Percentiles rank a stretch among this genome's conserved stretches.
Conservation (phyloP, 202 grass and related monocot species). For the Dendrocalamus latiflorus region DNA sequence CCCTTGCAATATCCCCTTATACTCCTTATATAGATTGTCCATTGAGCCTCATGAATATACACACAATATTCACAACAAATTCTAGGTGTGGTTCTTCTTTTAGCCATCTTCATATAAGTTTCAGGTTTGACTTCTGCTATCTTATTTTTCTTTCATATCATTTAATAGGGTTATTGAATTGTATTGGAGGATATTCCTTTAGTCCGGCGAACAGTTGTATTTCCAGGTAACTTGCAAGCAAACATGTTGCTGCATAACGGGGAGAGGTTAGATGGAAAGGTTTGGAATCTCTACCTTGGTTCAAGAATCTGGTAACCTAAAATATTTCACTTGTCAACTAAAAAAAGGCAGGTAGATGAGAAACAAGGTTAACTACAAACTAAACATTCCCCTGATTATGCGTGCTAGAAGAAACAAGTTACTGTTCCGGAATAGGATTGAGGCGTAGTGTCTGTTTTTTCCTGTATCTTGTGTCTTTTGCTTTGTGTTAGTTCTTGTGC, state of each 20-base stretch:
- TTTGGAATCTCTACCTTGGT: constrained; percentile 9
- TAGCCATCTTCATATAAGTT: constrained; percentile 2
- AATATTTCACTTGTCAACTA: background rate
- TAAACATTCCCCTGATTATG: background rate
- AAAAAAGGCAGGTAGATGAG: constrained; percentile 16
- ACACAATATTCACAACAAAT: too few relatives aligned
- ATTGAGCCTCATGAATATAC: too few relatives aligned
- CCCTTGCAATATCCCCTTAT: too few relatives aligned
- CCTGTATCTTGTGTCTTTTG: too few relatives aligned
- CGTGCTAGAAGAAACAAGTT: constrained; percentile 17
- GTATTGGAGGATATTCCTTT: background rate
- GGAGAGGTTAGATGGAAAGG: constrained; percentile 26
- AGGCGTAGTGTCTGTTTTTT: too few relatives aligned
- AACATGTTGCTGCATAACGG: constrained; percentile 9
- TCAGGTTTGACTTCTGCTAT: background rate
- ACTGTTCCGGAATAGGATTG: too few relatives aligned
- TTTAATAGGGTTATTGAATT: background rate
- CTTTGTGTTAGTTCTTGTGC: too few relatives aligned
- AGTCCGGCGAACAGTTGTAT: background rate
- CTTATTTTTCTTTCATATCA: background rate
- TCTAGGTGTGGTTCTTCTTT: background rate
- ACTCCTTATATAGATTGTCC: too few relatives aligned
- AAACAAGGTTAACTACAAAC: constrained; percentile 33
- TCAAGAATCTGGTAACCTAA: constrained; percentile 32
- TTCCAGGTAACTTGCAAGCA: constrained; percentile 23